Conservation (phyloP, 139 green algal species). For the Yamagishiella unicocca region DNA sequence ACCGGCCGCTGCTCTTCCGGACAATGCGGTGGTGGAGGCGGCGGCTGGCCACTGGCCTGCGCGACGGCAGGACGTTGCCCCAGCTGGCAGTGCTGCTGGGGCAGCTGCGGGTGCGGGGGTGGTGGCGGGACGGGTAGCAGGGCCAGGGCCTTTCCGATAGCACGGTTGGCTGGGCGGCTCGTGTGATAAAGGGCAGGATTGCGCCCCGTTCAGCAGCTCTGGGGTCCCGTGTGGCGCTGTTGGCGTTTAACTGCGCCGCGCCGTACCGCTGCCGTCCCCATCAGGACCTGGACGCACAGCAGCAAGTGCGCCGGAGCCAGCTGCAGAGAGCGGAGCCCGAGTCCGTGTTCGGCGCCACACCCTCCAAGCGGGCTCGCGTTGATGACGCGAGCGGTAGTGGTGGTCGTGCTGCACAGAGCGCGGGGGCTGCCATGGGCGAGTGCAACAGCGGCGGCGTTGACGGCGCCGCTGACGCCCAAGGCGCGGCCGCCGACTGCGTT, state of each 20-base stretch:
- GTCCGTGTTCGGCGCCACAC: background rate
- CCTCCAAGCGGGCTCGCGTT: background rate
- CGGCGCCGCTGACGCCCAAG: background rate
- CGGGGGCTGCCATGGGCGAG: background rate
- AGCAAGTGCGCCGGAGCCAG: too few relatives aligned
- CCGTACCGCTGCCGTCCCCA: background rate
- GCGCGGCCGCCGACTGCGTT: too few relatives aligned
- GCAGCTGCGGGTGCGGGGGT: background rate
- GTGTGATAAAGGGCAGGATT: background rate
- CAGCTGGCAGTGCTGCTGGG: background rate
- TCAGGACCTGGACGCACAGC: too few relatives aligned
- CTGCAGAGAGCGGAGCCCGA: too few relatives aligned
- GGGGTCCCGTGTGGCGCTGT: background rate
- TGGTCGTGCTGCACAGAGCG: background rate
- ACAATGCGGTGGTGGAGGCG: constrained; percentile 12
- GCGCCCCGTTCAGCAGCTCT: background rate
- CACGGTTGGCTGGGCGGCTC: background rate
- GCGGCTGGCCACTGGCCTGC: background rate
- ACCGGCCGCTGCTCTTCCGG: constrained; percentile 3
- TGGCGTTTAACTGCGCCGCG: background rate
- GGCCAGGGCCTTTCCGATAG: background rate
- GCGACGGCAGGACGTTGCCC: background rate
- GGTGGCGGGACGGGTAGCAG: background rate
- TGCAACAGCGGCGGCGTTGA: background rate
- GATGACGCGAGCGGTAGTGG: background rate